Evolutionary conservation across 768 basidiomycete genomes (phyloP).

Genomic region (Leccinum boreale): DNA sequence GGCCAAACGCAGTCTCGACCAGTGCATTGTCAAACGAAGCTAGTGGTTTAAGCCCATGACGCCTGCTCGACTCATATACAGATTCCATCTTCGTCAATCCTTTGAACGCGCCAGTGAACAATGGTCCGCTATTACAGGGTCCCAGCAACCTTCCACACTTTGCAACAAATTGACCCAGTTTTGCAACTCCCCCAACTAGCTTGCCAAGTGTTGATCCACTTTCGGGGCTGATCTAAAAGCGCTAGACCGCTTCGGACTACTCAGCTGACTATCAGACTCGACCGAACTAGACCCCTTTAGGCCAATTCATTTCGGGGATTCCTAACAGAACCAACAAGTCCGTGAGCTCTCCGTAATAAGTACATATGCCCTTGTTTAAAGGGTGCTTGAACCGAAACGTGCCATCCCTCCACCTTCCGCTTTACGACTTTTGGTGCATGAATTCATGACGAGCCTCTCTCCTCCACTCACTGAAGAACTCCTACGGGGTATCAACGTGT

Average conservation of each 20-base stretch:
- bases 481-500: conserved; percentile 8
- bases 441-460: conserved; percentile 22
- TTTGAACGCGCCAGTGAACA: not conserved
- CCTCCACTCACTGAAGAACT: conserved; percentile 5
- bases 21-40: not conserved
- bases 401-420: not conserved
- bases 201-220: too few relatives aligned
- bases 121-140: not conserved
- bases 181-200: not conserved
- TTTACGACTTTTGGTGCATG: conserved; percentile 2
- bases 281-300: conserved; percentile 6
- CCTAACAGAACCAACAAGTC: not conserved
- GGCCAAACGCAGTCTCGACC: not conserved
- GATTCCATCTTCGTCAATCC: not conserved
- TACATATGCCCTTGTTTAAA: conserved; percentile 14
- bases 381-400: not conserved
- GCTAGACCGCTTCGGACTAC: not conserved
- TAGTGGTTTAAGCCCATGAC: not conserved
- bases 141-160: not conserved
- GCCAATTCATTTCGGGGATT: conserved; percentile 6
- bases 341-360: conserved; percentile 1
- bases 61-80: not conserved
- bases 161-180: not conserved
- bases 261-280: not conserved
- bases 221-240: not conserved